Conservation (phyloP, 1,284 basidiomycete species). For the Puccinia brachypodii region DNA sequence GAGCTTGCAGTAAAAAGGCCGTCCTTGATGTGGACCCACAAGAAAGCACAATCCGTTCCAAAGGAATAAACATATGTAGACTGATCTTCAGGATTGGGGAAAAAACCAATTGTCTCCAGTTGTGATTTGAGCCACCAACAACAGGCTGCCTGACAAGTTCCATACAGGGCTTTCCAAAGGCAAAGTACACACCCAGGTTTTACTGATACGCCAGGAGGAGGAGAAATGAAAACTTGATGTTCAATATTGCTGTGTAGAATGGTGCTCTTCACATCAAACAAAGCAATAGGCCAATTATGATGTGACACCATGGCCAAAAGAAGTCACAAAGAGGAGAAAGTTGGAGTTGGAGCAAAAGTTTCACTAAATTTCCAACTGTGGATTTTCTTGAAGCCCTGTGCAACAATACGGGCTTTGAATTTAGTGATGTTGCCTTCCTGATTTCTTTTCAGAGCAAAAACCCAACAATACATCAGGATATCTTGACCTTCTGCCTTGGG, state of each 20-base stretch:
- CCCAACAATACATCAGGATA: not conserved
- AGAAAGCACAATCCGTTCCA: not conserved
- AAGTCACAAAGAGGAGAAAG: not conserved
- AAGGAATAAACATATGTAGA: too few species aligned
- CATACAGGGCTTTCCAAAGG: constrained; percentile 7
- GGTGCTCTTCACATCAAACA: constrained; percentile 9
- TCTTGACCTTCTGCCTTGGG: not conserved
- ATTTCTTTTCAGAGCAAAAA: not conserved
- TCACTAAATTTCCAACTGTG: not conserved
- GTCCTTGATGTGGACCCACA: constrained; percentile 13
- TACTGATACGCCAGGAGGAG: not conserved
- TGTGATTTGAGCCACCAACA: constrained; percentile 21
- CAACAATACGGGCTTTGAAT: constrained; percentile 9
- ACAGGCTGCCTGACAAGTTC: not conserved
- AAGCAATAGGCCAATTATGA: not conserved
- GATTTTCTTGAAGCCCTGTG: not conserved
- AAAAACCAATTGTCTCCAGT: not conserved
- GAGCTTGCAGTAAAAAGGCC: not conserved
- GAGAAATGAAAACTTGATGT: not conserved
- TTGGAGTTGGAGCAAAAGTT: not conserved
- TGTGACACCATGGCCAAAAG: not conserved
- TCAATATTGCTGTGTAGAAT: constrained; percentile 22
- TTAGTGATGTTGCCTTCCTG: not conserved
- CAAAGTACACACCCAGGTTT: not conserved
- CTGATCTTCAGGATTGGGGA: not conserved